phyloP scores from a whole-genome alignment of 2,329 filamentous ascomycete genomes.

The Penicillium polonicum region DNA sequence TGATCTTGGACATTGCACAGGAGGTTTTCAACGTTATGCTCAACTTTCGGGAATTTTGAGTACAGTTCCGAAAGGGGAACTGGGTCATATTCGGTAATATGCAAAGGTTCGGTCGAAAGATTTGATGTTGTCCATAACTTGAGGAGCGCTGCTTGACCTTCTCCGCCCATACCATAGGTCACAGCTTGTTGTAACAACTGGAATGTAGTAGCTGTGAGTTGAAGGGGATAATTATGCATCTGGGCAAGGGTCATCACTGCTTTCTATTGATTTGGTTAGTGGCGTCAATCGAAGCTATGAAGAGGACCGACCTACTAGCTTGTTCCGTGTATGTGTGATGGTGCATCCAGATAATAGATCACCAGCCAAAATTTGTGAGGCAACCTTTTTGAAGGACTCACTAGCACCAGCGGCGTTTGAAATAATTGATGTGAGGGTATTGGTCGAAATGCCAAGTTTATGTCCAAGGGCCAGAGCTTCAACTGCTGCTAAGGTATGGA shows the following conservation, averaged over 20 bases:
- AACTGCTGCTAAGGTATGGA: slow-evolving; percentile 9
- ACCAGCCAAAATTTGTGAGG: not conserved
- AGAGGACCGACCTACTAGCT: not conserved
- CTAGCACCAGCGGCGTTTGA: slow-evolving; percentile 11
- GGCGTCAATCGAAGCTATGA: not conserved
- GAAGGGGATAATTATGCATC: slow-evolving; percentile 9
- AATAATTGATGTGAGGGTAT: slow-evolving; percentile 10
- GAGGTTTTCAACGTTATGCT: not conserved
- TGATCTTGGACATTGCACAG: not conserved
- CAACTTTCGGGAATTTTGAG: not conserved
- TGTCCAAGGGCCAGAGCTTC: slow-evolving; percentile 12
- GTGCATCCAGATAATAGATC: slow-evolving; percentile 4
- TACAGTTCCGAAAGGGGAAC: not conserved
- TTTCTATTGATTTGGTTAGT: slow-evolving; percentile 1
- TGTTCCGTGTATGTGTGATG: not conserved
- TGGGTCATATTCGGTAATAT: not conserved
- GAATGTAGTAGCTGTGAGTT: slow-evolving; percentile 2
- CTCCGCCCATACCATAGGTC: not conserved
- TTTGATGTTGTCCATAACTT: slow-evolving; percentile 8
- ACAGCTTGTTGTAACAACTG: slow-evolving; percentile 9
- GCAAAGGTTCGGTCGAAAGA: not conserved
- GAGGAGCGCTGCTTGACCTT: slow-evolving; percentile 2
- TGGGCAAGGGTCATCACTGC: slow-evolving; percentile 5
- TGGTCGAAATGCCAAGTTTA: slow-evolving; percentile 5
- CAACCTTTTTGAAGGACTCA: slow-evolving; percentile 3